A percentile compares a stretch with the other conserved stretches of the same genome.
phyloP scores from a whole-genome alignment of 768 basidiomycete species.

The Mycena albidolilacea region DNA sequence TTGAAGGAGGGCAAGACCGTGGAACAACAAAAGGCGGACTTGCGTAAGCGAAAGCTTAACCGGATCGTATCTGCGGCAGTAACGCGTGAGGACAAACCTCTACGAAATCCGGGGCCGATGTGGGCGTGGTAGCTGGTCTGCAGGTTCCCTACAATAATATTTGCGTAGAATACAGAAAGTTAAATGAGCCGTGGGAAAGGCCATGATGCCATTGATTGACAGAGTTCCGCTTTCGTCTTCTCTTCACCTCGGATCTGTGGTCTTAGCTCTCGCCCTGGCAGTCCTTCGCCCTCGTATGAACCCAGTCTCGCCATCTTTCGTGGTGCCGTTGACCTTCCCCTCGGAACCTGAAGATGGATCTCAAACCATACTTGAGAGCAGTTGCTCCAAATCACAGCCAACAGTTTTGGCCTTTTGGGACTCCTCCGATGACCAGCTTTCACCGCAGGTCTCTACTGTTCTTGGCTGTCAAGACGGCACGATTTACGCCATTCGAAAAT shows the following conservation, averaged over 20 bases:
- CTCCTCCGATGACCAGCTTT: conserved; percentile 23
- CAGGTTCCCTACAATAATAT: not conserved
- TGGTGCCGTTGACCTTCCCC: conserved; percentile 55
- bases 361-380: conserved; percentile 47
- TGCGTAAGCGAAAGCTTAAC: conserved; percentile 76
- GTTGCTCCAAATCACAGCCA: conserved; percentile 50
- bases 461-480: conserved; percentile 62
- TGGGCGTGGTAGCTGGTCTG: conserved; percentile 81
- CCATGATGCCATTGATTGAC: not conserved
- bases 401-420: conserved; percentile 51
- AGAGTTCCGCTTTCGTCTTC: not conserved
- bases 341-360: conserved; percentile 27
- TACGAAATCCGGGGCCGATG: conserved; percentile 77
- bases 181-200: too few relatives aligned
- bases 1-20: conserved; percentile 87
- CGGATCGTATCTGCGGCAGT: conserved; percentile 86
- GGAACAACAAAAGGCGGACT: conserved; percentile 75
- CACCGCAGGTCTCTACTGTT: conserved; percentile 46
- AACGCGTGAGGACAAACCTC: conserved; percentile 84
- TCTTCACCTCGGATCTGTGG: not conserved
- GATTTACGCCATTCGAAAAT: conserved; percentile 57
- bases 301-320: conserved; percentile 37
- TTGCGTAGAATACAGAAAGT: too few relatives aligned
- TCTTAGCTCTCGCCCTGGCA: conserved; percentile 6
- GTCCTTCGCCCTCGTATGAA: conserved; percentile 29